Conservation (phyloP, 768 basidiomycete genomes). For the Lentinus brumalis region DNA sequence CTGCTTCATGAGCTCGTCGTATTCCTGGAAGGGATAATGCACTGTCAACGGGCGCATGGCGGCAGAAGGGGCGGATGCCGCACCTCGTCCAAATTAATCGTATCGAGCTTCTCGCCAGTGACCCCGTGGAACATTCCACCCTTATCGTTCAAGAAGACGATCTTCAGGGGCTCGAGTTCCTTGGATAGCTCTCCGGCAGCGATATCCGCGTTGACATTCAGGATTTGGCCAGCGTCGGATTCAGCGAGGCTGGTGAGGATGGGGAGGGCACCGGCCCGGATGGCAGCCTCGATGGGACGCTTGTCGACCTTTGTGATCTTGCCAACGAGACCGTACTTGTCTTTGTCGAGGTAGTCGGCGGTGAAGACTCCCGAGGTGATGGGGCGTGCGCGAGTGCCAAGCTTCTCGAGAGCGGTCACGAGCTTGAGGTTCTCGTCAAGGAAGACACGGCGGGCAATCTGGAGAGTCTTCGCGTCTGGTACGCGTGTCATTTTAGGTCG, state of each 20-base stretch:
- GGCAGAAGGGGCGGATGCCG: slow-evolving; percentile 12
- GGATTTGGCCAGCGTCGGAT: slow-evolving; percentile 93
- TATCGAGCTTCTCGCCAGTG: slow-evolving; percentile 92
- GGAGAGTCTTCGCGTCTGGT: slow-evolving; percentile 88
- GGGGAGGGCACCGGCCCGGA: slow-evolving; percentile 93
- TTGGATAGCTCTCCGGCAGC: slow-evolving; percentile 98
- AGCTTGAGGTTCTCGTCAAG: slow-evolving; percentile 96
- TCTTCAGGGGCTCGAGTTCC: slow-evolving; percentile 97
- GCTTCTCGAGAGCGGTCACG: slow-evolving; percentile 87
- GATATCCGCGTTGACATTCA: slow-evolving; percentile 99
- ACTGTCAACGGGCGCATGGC: background rate
- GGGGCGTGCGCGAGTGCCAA: slow-evolving; percentile 95
- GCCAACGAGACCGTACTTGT: slow-evolving; percentile 94
- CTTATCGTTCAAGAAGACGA: slow-evolving; percentile 98
- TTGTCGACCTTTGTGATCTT: slow-evolving; percentile 96
- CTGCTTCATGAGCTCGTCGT: slow-evolving; percentile 94
- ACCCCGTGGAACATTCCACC: slow-evolving; percentile 98
- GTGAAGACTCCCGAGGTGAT: slow-evolving; percentile 98
- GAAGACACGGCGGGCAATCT: slow-evolving; percentile 94
- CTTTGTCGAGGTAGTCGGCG: slow-evolving; percentile 92
- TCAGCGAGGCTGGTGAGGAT: slow-evolving; percentile 96
- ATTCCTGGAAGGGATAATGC: slow-evolving; percentile 60
- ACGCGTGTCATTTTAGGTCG: background rate
- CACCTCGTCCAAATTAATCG: slow-evolving; percentile 97
- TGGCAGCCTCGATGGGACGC: slow-evolving; percentile 94